Conservation (phyloP, 345 rosid species). For the Capsella bursapastoris region DNA sequence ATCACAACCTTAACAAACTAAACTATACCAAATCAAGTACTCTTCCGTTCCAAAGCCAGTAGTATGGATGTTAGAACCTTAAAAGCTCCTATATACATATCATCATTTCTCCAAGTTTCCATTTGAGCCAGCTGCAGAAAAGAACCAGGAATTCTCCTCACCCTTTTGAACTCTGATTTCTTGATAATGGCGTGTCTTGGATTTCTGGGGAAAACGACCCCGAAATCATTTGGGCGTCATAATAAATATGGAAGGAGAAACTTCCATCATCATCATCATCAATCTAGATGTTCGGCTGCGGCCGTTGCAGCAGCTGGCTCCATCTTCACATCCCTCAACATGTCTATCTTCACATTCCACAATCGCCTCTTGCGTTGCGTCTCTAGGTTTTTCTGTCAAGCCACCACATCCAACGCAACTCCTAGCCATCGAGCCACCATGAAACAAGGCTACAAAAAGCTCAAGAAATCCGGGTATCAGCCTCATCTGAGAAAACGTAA, state of each 20-base stretch:
- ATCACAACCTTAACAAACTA: conserved; percentile 38
- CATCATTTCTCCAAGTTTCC: conserved; percentile 23
- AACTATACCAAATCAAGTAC: conserved; percentile 40
- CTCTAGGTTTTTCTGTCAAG: conserved; percentile 58
- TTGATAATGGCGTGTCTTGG: conserved; percentile 35
- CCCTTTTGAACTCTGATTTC: background rate
- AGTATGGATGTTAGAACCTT: conserved; percentile 29
- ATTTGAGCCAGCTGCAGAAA: conserved; percentile 38
- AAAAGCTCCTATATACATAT: conserved; percentile 27
- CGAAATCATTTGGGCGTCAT: conserved; percentile 27
- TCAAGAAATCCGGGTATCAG: conserved; percentile 26
- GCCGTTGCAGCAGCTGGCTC: conserved; percentile 50
- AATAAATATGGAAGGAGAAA: conserved; percentile 33
- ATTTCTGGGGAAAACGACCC: conserved; percentile 1
- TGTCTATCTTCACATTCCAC: conserved; percentile 64
- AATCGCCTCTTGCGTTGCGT: conserved; percentile 71
- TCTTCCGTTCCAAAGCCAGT: conserved; percentile 38
- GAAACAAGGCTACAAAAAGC: conserved; percentile 44
- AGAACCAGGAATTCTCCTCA: background rate
- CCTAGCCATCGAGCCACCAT: conserved; percentile 30
- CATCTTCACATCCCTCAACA: conserved; percentile 63
- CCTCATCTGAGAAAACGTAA: conserved; percentile 16
- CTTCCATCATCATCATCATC: conserved; percentile 14
- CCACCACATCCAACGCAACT: conserved; percentile 21
- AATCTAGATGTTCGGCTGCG: conserved; percentile 40